phyloP scores from a whole-genome alignment of 2,329 filamentous ascomycete genomes.

The Byssochlamys sp. region DNA sequence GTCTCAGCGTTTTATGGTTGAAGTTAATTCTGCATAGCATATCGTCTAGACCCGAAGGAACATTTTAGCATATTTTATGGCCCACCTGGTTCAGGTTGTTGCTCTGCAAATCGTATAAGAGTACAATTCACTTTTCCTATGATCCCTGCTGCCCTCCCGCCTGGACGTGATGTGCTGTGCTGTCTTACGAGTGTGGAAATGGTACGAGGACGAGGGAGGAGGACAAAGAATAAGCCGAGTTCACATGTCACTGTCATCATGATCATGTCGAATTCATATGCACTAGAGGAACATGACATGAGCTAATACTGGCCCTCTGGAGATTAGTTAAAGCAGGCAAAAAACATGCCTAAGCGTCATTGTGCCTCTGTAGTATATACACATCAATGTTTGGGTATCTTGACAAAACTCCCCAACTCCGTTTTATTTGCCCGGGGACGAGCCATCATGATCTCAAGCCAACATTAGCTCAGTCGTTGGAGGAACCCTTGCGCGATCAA shows the following conservation, averaged over 20 bases:
- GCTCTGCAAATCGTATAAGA: not conserved
- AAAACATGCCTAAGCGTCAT: not conserved
- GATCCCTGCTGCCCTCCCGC: not conserved
- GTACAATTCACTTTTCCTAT: not conserved
- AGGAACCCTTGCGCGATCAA: conserved; percentile 90
- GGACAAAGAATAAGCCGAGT: not conserved
- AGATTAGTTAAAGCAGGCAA: too few relatives aligned
- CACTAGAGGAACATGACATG: not conserved
- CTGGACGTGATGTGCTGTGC: not conserved
- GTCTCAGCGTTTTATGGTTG: not conserved
- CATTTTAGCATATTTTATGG: not conserved
- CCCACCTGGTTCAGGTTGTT: not conserved
- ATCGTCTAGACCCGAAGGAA: not conserved
- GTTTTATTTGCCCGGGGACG: not conserved
- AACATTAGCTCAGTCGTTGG: conserved; percentile 67
- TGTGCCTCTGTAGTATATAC: conserved; percentile 2
- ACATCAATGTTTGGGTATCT: conserved; percentile 9
- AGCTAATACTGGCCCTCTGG: too few relatives aligned
- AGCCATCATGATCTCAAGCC: conserved; percentile 3
- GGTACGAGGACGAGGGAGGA: not conserved
- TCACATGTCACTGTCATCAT: not conserved
- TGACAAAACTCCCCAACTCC: conserved; percentile 4
- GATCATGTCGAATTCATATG: too few relatives aligned
- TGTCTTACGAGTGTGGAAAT: not conserved
- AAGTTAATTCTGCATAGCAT: not conserved